Percentiles rank a stretch among this genome's conserved stretches.
Conservation (phyloP, 2,329 filamentous ascomycete species). For the Pseudogymnoascus sp. region DNA sequence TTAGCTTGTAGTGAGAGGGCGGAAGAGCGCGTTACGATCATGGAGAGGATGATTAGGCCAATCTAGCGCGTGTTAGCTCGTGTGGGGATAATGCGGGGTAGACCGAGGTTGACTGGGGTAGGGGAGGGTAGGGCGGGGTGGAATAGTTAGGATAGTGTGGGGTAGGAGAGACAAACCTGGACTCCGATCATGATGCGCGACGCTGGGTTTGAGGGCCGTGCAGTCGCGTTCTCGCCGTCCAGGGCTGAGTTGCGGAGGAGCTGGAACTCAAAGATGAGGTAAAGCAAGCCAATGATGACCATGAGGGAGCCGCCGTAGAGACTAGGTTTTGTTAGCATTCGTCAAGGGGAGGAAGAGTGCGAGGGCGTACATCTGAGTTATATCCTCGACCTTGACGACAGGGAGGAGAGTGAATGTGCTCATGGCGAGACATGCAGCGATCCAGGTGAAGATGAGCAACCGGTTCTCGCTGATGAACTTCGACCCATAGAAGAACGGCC, state of each 20-base stretch:
- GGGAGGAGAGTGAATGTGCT: constrained; percentile 83
- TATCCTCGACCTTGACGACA: constrained; percentile 74
- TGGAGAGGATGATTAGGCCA: constrained; percentile 70
- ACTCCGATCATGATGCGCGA: constrained; percentile 55
- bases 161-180: constrained; percentile 38
- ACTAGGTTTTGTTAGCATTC: constrained; percentile 34
- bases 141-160: background rate
- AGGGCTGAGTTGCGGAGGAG: constrained; percentile 21
- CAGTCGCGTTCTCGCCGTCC: constrained; percentile 16
- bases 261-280: constrained; percentile 67
- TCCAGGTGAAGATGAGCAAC: constrained; percentile 62
- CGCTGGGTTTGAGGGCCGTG: constrained; percentile 35
- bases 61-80: constrained; percentile 37
- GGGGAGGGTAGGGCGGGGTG: background rate
- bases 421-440: constrained; percentile 69
- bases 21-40: constrained; percentile 80
- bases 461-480: constrained; percentile 62
- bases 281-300: constrained; percentile 64
- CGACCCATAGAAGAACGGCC: constrained; percentile 67
- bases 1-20: constrained; percentile 78
- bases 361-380: constrained; percentile 59
- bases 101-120: background rate
- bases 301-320: constrained; percentile 70
- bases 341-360: background rate
- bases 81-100: background rate